Percentiles rank a stretch among this genome's conserved stretches.
phyloP scores from a whole-genome alignment of 495 filamentous ascomycete species.

The Aspergillus conjunctus region DNA sequence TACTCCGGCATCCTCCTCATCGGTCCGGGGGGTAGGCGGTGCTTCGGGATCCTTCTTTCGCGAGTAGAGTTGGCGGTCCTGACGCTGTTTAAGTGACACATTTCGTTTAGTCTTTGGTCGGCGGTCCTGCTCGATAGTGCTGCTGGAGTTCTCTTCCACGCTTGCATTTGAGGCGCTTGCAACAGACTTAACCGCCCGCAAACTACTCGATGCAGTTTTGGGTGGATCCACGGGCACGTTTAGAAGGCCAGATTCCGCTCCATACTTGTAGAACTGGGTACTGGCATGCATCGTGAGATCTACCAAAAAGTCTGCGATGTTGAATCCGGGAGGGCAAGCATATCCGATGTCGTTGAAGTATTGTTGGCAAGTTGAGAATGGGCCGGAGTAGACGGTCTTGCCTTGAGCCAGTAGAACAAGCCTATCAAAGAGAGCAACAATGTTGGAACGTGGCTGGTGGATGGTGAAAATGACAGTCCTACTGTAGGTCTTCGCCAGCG shows the following conservation, averaged over 20 bases:
- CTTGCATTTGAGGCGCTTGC: slow-evolving; percentile 74
- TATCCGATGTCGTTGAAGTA: slow-evolving; percentile 94
- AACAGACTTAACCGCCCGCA: slow-evolving; percentile 87
- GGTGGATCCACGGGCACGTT: slow-evolving; percentile 45
- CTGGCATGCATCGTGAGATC: slow-evolving; percentile 97
- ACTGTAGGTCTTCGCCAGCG: slow-evolving; percentile 91
- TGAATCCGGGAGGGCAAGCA: slow-evolving; percentile 92
- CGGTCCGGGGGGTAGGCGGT: slow-evolving; percentile 61
- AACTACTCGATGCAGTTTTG: slow-evolving; percentile 82
- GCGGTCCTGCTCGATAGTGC: slow-evolving; percentile 57
- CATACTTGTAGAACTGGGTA: slow-evolving; percentile 58
- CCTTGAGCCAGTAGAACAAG: slow-evolving; percentile 88
- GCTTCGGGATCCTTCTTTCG: slow-evolving; percentile 67
- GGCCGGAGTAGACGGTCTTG: slow-evolving; percentile 88
- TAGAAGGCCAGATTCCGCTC: slow-evolving; percentile 46
- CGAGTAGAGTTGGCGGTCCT: slow-evolving; percentile 89
- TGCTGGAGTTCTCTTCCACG: slow-evolving; percentile 58
- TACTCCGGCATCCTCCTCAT: slow-evolving; percentile 68
- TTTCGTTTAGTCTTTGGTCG: slow-evolving; percentile 68
- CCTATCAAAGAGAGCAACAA: slow-evolving; percentile 96
- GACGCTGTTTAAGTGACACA: slow-evolving; percentile 75
- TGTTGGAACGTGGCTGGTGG: slow-evolving; percentile 99
- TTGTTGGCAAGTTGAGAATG: slow-evolving; percentile 82
- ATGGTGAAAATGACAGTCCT: slow-evolving; percentile 98
- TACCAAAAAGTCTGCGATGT: slow-evolving; percentile 96